A percentile compares a stretch with the other conserved stretches of the same genome.
These are phyloP conservation scores for Arthrobotrys musiformis DNA, from an alignment of 2,329 filamentous ascomycete genomes.

Conservation along the genomic window DNA sequence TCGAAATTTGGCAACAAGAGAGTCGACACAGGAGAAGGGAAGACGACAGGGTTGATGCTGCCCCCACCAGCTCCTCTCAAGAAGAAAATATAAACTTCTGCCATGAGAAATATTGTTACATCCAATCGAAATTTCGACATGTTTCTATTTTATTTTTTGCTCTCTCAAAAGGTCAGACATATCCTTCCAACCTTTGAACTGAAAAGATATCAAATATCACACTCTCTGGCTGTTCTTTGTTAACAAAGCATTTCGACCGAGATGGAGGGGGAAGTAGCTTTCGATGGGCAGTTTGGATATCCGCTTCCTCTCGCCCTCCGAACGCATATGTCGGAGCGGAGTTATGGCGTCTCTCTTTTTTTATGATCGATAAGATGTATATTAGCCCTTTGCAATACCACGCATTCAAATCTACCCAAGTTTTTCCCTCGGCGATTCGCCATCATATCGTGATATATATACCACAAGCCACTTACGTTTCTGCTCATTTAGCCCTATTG, in stretches of 20 bases:
- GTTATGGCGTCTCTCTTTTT: constrained; percentile 52
- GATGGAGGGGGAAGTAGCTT: constrained; percentile 27
- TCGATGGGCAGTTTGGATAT: constrained; percentile 10
- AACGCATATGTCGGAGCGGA: constrained; percentile 7
- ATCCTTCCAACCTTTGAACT: constrained; percentile 47
- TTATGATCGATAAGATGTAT: constrained; percentile 30
- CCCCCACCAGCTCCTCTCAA: constrained; percentile 58
- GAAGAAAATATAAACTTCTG: constrained; percentile 29
- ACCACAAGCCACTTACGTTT: background rate
- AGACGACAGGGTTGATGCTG: constrained; percentile 62
- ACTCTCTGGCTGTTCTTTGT: constrained; percentile 54
- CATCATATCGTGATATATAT: background rate
- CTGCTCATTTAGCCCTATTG: background rate
- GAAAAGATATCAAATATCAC: constrained; percentile 31
- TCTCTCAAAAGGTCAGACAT: constrained; percentile 50
- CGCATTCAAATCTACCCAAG: background rate
- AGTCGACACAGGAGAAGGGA: constrained; percentile 72
- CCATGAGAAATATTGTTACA: background rate
- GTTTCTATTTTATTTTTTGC: constrained; percentile 5
- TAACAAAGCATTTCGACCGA: constrained; percentile 48
- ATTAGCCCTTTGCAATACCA: constrained; percentile 16
- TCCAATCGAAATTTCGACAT: background rate
- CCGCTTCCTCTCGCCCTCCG: background rate
- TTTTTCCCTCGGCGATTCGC: background rate
- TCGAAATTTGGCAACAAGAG: constrained; percentile 81